A percentile compares a stretch with the other conserved stretches of the same genome.
phyloP scores from a whole-genome alignment of 2,329 filamentous ascomycete genomes.

The Amesomyces nigricolor region DNA sequence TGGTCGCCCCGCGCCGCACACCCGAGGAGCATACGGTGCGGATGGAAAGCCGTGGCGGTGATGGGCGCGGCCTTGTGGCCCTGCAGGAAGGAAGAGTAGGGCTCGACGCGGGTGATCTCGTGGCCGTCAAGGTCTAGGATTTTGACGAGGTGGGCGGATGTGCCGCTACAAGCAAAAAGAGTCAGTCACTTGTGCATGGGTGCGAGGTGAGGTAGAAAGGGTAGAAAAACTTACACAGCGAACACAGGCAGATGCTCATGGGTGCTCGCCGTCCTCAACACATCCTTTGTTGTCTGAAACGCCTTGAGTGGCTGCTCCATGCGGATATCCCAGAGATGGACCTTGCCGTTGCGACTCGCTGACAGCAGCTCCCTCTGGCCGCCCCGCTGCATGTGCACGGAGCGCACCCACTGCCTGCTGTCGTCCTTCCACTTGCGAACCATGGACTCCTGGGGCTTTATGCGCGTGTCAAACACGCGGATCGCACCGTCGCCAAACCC shows the following conservation, averaged over 20 bases:
- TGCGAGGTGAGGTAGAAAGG: not conserved
- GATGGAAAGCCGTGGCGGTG: constrained; percentile 87
- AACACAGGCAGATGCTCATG: constrained; percentile 97
- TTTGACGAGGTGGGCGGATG: constrained; percentile 80
- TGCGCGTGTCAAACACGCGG: constrained; percentile 84
- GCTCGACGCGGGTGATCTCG: constrained; percentile 77
- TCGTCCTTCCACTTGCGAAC: constrained; percentile 96
- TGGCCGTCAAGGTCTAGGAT: constrained; percentile 84
- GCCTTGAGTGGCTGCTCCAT: constrained; percentile 72
- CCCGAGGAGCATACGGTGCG: constrained; percentile 85
- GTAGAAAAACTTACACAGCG: constrained; percentile 64
- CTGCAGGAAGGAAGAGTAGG: constrained; percentile 81
- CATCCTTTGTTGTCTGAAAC: constrained; percentile 69
- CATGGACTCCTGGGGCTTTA: constrained; percentile 83
- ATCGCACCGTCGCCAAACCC: constrained; percentile 95
- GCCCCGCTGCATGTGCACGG: constrained; percentile 93
- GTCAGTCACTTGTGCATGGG: constrained; percentile 26
- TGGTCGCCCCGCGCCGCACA: constrained; percentile 82
- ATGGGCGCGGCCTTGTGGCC: constrained; percentile 78
- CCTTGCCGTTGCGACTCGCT: constrained; percentile 85
- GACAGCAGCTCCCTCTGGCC: constrained; percentile 87
- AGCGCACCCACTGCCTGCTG: constrained; percentile 83
- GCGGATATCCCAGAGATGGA: constrained; percentile 93
- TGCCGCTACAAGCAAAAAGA: constrained; percentile 56
- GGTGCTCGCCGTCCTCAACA: constrained; percentile 78